Percentiles rank a stretch among this genome's conserved stretches.
phyloP scores from a whole-genome alignment of 23 red algal species.

The Pyropia yezoensis region DNA sequence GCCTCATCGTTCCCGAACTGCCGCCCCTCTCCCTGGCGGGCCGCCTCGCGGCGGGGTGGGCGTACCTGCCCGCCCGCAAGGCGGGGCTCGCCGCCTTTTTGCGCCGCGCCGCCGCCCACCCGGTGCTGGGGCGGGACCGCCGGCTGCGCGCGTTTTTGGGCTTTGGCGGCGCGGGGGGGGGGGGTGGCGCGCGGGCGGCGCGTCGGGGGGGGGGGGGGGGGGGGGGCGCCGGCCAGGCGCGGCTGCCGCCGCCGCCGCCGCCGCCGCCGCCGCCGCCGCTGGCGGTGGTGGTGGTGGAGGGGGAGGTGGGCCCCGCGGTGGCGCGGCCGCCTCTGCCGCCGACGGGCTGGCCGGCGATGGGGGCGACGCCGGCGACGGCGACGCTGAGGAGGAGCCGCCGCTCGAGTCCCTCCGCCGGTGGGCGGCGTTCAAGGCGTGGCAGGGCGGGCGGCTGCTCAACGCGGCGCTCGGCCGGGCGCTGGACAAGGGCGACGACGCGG shows the following conservation, averaged over 20 bases:
- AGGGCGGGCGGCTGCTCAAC: neutral
- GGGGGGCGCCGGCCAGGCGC: too few species aligned
- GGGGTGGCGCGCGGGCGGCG: constrained; percentile 18
- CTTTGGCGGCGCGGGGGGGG: constrained; percentile 18
- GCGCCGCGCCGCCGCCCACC: constrained; percentile 28
- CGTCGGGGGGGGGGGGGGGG: too few species aligned
- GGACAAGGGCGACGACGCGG: neutral
- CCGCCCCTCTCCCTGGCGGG: constrained; percentile 24
- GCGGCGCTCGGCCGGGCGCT: neutral
- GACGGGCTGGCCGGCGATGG: too few species aligned
- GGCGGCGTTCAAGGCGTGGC: neutral
- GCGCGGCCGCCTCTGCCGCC: too few species aligned
- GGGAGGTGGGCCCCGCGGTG: too few species aligned
- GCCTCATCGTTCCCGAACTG: constrained; percentile 47
- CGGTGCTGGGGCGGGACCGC: constrained; percentile 20
- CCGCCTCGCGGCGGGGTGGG: constrained; percentile 25
- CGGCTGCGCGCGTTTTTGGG: constrained; percentile 52
- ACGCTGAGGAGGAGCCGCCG: too few species aligned
- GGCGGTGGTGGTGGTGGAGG: too few species aligned
- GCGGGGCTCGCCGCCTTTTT: constrained; percentile 32
- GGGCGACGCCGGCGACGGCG: too few species aligned
- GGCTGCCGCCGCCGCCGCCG: too few species aligned
- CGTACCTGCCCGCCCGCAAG: constrained; percentile 26
- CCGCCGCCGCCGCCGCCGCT: too few species aligned
- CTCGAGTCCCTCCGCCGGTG: neutral